A percentile compares a stretch with the other conserved stretches of the same genome.
phyloP scores from a whole-genome alignment of 176 grass and related monocot species.

The Guadua angustifolia region DNA sequence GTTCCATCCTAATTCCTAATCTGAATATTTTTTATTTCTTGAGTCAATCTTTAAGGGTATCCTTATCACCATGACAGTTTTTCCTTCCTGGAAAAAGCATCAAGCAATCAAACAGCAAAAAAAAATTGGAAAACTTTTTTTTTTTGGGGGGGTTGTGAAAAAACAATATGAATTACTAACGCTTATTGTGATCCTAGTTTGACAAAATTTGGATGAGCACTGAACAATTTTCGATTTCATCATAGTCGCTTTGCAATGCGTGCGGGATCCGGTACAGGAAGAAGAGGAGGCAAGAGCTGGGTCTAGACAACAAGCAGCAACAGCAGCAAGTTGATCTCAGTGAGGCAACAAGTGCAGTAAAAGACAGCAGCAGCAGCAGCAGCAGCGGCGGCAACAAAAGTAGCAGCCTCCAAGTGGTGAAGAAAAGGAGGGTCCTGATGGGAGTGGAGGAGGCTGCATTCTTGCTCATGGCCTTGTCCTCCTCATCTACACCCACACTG shows the following conservation, averaged over 20 bases:
- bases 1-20: slow-evolving; percentile 27
- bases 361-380: slow-evolving; percentile 32
- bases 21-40: slow-evolving; percentile 32
- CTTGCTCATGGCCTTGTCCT: slow-evolving; percentile 89
- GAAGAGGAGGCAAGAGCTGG: slow-evolving; percentile 69
- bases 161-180: not conserved
- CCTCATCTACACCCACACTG: slow-evolving; percentile 51
- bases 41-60: slow-evolving; percentile 31
- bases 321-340: not conserved
- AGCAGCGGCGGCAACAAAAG: slow-evolving; percentile 30
- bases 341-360: slow-evolving; percentile 27
- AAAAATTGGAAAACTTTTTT: not conserved
- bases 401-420: slow-evolving; percentile 55
- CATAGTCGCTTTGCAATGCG: slow-evolving; percentile 87
- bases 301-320: slow-evolving; percentile 44
- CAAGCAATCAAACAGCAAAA: not conserved
- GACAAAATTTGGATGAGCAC: not conserved
- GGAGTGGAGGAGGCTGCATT: slow-evolving; percentile 84
- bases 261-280: slow-evolving; percentile 97
- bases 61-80: slow-evolving; percentile 40
- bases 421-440: slow-evolving; percentile 70
- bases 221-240: not conserved
- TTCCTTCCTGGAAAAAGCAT: not conserved
- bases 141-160: not conserved
- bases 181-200: not conserved